Base-by-base conservation (phyloP, 2,329 filamentous ascomycete species). In the Elsinoe arachidis region DNA sequence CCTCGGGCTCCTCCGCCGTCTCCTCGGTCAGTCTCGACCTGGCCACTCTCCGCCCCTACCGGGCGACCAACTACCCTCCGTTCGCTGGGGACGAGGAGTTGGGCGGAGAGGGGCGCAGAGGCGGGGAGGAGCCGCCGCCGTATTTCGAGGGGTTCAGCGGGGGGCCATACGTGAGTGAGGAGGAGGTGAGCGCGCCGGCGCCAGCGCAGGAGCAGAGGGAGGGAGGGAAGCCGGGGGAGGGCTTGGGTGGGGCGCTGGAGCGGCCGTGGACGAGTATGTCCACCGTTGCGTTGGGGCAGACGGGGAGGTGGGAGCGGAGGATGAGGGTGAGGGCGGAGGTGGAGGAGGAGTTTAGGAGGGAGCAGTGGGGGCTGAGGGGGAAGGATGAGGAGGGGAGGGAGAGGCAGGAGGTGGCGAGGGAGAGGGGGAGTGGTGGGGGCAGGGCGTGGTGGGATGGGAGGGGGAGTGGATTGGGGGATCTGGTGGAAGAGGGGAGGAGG, bases 371-470 rank as follows among this genome's bases (percentile, higher is more conserved):
- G 15, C 46, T 21, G 26, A n/a, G n/a, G 14, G 56, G 46, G 19
- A 59, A 47, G 12, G 53, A 15, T 12, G 56, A 60, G 19, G 57
- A 3, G 7, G 21, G 14, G 46, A 17, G 7, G 57, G 26, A 43
- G 52, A 38, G 44, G 26, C 37, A 15, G 17, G 14, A 21, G 23
- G 41, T 54, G 54, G 58, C 46, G 59, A 61, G 57, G 41, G 51
- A 54, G 35, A 59, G 46, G 54, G 54, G 56, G 15, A 57, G 53
- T 26, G 39, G 41, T 46, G 53, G 17, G 38, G 19, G 19, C 7
- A 41, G 35, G n/a, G 21, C 39, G 15, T 56, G 58, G 37, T 35
- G 56, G 44, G 56, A 51, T 43, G 41, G 55, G 47, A 34, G 34
- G 26, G 43, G 49, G 30, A 51, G 46, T 51, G 46, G 46, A 14